These are phyloP conservation scores for Cyclotella cryptica DNA, from an alignment of 108 stramenopile species.

Conservation along the genomic window DNA sequence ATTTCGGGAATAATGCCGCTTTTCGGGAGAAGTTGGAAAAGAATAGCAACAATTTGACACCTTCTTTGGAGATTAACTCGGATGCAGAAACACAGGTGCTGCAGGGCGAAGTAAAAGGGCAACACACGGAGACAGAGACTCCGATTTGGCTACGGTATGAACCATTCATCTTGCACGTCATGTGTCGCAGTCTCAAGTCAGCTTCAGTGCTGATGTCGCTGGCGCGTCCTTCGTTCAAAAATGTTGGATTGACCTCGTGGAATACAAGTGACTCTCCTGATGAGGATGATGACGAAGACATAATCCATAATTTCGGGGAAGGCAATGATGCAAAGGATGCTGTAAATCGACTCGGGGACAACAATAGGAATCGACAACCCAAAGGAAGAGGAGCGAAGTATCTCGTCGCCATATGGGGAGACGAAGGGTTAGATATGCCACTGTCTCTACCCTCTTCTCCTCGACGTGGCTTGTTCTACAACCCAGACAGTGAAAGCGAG, in stretches of 20 bases:
- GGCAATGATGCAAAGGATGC: slow-evolving; percentile 11
- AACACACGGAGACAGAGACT: neutral
- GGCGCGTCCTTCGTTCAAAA: slow-evolving; percentile 87
- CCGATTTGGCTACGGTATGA: slow-evolving; percentile 84
- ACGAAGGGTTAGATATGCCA: slow-evolving; percentile 93
- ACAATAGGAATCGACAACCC: slow-evolving; percentile 32
- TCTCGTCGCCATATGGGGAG: slow-evolving; percentile 88
- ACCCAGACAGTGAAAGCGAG: slow-evolving; percentile 18
- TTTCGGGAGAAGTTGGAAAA: slow-evolving; percentile 28
- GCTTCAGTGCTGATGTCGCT: slow-evolving; percentile 77
- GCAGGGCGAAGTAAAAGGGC: no score
- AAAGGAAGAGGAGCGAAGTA: slow-evolving; percentile 63
- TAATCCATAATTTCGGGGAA: neutral
- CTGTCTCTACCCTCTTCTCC: slow-evolving; percentile 49
- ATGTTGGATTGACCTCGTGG: slow-evolving; percentile 89
- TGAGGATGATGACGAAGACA: slow-evolving; percentile 9
- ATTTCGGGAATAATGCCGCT: slow-evolving; percentile 40
- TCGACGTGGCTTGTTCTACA: slow-evolving; percentile 37
- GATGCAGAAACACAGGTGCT: no score
- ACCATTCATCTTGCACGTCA: slow-evolving; percentile 91
- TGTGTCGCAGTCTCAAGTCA: slow-evolving; percentile 73
- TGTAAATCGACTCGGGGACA: neutral
- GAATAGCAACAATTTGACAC: no score
- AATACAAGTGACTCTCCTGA: slow-evolving; percentile 21
- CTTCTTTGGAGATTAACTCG: no score